These are phyloP conservation scores for Vitis hybrid DNA, from an alignment of 177 flowering plant genomes.

Conservation along the genomic window DNA sequence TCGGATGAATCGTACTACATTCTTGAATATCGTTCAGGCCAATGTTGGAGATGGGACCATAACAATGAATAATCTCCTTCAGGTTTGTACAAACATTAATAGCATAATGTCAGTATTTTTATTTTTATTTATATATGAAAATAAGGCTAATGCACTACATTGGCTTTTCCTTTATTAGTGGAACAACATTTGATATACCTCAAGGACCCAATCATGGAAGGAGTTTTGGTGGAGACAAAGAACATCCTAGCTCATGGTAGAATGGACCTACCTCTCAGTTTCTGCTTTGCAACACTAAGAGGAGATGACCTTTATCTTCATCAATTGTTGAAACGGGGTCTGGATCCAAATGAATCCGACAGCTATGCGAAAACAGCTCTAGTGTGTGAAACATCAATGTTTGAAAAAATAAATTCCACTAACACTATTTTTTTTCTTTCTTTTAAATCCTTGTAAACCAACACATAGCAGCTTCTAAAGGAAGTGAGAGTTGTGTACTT, in stretches of 20 bases:
- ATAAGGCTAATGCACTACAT: no score
- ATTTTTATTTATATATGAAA: no score
- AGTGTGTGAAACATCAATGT: slow-evolving; percentile 37
- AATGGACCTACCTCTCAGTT: slow-evolving; percentile 80
- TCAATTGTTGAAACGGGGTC: slow-evolving; percentile 67
- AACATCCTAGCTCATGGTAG: slow-evolving; percentile 83
- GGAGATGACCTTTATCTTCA: slow-evolving; percentile 70
- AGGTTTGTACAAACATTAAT: slow-evolving; percentile 43
- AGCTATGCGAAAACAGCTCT: slow-evolving; percentile 72
- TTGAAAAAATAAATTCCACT: not conserved
- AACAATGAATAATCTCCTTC: slow-evolving; percentile 84
- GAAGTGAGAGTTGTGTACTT: slow-evolving; percentile 64
- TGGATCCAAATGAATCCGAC: slow-evolving; percentile 90
- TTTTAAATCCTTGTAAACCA: slow-evolving; percentile 26
- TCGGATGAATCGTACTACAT: slow-evolving; percentile 64
- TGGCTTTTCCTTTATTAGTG: slow-evolving; percentile 5
- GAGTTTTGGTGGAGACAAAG: slow-evolving; percentile 70
- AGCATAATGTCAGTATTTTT: not conserved
- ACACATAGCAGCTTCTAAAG: slow-evolving; percentile 80
- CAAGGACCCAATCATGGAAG: slow-evolving; percentile 72
- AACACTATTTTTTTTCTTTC: not conserved
- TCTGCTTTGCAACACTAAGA: slow-evolving; percentile 80
- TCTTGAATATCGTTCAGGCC: slow-evolving; percentile 22
- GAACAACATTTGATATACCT: slow-evolving; percentile 69
- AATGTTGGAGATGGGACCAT: no score